Evolutionary conservation across 805 yeast genomes (phyloP), one percentile per base, ranked within the genome.

Genomic region (Pichia manshurica): DNA sequence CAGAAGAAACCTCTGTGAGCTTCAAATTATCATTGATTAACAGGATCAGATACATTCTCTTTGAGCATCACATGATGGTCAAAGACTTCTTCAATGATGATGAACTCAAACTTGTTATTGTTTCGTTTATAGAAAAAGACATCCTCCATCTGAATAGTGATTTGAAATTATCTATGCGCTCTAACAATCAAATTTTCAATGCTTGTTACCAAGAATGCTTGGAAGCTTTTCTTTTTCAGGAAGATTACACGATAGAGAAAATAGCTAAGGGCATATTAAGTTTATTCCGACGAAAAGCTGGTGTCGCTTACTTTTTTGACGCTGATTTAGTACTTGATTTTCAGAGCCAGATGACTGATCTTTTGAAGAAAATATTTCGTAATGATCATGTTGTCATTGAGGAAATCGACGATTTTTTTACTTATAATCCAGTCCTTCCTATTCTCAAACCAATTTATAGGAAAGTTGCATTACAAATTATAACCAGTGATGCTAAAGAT

Each of bases 341-440:
- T 29, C 50, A 53, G 16, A 35, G 39, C 25, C 21, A 40, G 17
- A 46, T 53, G 13, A 29, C 45, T 3, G 39, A 35, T 20, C 22
- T 50, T 1, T 34, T 53, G 25, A 50, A 42, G 33, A 31, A 40
- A 33, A 39, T 42, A 25, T 50, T 45, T 16, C 22, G 47, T 15
- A 50, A 47, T 23, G 50, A 50, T 25, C 46, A 40, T 1, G 28
- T 38, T 4, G 28, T 52, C 2, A 48, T 34, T 28, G 44, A 23
- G 3, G 31, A 44, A 12, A 51, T 63, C 9, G 60, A 58, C n/a
- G 52, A 55, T 1, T 62, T 52, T 44, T 57, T 51, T 44, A 52
- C 54, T 0, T 39, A 53, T 20, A 50, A 57, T 25, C 67, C 67
- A 1, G 54, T 63, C 0, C 47, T 63, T 4, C 63, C 66, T 1